Base-by-base conservation (phyloP, 345 rosid species). In the Melaleuca quinquenervia region DNA sequence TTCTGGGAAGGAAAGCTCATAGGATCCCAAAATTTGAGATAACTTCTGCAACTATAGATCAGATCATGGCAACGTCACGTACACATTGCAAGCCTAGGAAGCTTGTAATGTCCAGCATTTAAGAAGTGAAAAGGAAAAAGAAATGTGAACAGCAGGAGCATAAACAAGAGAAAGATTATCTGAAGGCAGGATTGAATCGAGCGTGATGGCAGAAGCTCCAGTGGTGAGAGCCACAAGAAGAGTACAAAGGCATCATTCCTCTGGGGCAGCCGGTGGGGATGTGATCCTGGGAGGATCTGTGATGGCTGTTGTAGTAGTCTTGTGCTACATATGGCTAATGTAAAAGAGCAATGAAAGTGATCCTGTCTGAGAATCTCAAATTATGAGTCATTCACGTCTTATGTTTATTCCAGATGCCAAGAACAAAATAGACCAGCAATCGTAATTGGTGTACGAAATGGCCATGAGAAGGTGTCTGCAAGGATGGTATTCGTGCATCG, bases 281-380 rank as follows among this genome's bases (percentile, higher is more conserved):
- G 87, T 91, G 84, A 85, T 90, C 82, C 90, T 91, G 10, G 91
- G 90, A 62, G 92, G 92, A 32, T 89, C 89, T 51, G 51, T 88
- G 50, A 52, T 50, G 49, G 91, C 86, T 22, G 85, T 88, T 56
- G 90, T 78, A 16, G 86, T 82, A 11, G 87, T 92, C 76, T 55
- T 87, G 27, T 92, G 88, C 84, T 92, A 89, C 88, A 86, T 91
- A 41, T 86, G 86, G 50, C 84, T 89, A 48, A 89, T 91, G 21
- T 90, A 84, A 82, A 87, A 15, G 85, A 85, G 45, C 27, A 53
- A 58, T 20, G 80, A 84, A 54, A 44, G 21, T 10, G 45, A 70
- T 70, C 75, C 60, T 9, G 52, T 76, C 83, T 85, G 83, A 82
- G 29, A 41, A 22, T 84, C 70, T 16, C 78, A 21, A 70, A 7